A percentile compares a stretch with the other conserved stretches of the same genome.
Evolutionary conservation across 345 rosid genomes (phyloP).

Genomic region (Eucalyptus fibrosa): DNA sequence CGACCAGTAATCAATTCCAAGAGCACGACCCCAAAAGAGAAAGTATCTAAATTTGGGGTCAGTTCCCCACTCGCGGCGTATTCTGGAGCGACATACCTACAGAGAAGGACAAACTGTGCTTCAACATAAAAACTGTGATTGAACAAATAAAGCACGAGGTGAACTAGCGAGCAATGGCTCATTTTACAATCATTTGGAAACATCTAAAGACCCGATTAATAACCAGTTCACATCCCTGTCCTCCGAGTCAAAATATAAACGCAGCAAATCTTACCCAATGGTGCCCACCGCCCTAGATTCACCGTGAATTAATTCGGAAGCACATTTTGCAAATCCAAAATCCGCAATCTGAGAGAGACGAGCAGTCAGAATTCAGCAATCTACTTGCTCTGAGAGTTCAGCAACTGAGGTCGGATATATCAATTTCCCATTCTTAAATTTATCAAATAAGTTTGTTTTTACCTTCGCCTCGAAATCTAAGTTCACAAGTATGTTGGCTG

Average conservation of each 20-base stretch:
- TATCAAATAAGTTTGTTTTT: not conserved
- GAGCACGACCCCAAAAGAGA: conserved; percentile 84
- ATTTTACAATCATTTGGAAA: not conserved
- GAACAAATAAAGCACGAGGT: not conserved
- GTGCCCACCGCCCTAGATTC: conserved; percentile 54
- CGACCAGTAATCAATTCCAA: conserved; percentile 83
- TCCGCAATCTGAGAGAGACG: conserved; percentile 59
- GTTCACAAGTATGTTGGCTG: conserved; percentile 77
- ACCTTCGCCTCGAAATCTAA: conserved; percentile 80
- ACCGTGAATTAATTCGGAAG: conserved; percentile 85
- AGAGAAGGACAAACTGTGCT: not conserved
- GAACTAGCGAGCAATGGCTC: not conserved
- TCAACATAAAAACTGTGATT: not conserved
- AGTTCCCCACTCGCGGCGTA: conserved; percentile 73
- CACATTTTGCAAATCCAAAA: conserved; percentile 75
- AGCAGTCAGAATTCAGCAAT: not conserved
- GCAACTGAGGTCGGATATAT: not conserved
- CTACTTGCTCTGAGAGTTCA: not conserved
- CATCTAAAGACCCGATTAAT: not conserved
- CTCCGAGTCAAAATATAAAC: not conserved
- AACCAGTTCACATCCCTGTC: not conserved
- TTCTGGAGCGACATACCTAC: conserved; percentile 83
- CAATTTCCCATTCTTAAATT: not conserved
- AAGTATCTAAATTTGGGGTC: conserved; percentile 61
- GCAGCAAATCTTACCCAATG: conserved; percentile 44